These are phyloP conservation scores for Parachaetomium inaequale DNA, from an alignment of 495 filamentous ascomycete genomes.

Conservation along the genomic window DNA sequence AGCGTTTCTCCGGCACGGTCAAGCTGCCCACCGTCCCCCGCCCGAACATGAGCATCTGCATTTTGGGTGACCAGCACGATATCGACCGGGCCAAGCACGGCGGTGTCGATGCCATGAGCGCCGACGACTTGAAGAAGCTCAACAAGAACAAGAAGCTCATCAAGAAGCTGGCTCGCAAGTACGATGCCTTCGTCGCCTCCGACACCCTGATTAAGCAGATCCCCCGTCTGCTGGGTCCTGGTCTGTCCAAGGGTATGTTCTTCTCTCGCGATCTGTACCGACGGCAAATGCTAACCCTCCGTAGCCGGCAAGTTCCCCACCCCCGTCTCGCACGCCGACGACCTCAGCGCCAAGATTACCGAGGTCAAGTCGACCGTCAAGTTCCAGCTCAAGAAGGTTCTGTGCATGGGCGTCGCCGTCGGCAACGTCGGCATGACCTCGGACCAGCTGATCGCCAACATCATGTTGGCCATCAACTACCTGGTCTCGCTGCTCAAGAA, in stretches of 20 bases:
- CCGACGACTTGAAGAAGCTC: slow-evolving; percentile 98
- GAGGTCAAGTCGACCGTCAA: slow-evolving; percentile 99
- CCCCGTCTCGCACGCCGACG: slow-evolving; percentile 91
- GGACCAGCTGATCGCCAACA: slow-evolving; percentile 94
- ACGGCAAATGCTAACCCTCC: not conserved
- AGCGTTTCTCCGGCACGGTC: slow-evolving; percentile 99
- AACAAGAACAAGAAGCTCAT: slow-evolving; percentile 99
- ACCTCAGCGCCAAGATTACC: slow-evolving; percentile 86
- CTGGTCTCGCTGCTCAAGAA: slow-evolving; percentile 98
- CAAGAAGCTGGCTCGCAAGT: slow-evolving; percentile 99
- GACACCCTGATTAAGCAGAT: slow-evolving; percentile 98
- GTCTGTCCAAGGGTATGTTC: slow-evolving; percentile 89
- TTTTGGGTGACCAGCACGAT: slow-evolving; percentile 99
- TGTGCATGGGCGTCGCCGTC: slow-evolving; percentile 98
- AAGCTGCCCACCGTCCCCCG: slow-evolving; percentile 70
- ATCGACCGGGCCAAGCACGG: slow-evolving; percentile 99
- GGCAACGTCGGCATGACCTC: slow-evolving; percentile 96
- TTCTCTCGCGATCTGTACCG: not conserved
- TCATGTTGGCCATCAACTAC: slow-evolving; percentile 98
- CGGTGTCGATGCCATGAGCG: slow-evolving; percentile 93
- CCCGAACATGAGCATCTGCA: slow-evolving; percentile 92
- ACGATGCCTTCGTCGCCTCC: slow-evolving; percentile 97
- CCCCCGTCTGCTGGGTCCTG: slow-evolving; percentile 95
- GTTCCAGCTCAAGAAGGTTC: slow-evolving; percentile 99
- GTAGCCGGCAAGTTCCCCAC: slow-evolving; percentile 90